Evolutionary conservation across 129 eudicot species (phyloP), one percentile per base, ranked within the genome.

Genomic region (Helianthus tuberosus): DNA sequence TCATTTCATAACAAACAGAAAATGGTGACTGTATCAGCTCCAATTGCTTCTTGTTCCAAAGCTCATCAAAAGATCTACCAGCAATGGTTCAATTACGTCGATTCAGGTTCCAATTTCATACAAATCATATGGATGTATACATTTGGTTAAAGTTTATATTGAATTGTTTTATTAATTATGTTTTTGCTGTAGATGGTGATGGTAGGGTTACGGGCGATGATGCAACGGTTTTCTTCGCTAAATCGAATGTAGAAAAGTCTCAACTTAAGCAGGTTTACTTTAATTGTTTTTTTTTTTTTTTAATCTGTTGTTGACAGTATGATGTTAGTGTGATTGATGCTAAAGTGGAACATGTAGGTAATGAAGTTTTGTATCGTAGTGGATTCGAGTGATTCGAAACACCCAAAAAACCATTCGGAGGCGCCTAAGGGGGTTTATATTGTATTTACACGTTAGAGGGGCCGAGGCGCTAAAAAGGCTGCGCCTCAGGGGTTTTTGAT

Each of bases 201-300:
- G 98, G 93, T 29, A 87, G 98, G 20, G 46, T 92, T 15, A 84
- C 91, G 5, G 96, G 96, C 35, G 87, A 80, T 47, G 96, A 92
- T 46, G 89, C 96, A 14, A 87, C 83, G 3, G 78, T 72, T 46
- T 92, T 92, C 49, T 87, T 92, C 41, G 80, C 82, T 15, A 77
- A 85, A 91, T 89, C 98, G 1, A 73, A 79, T 49, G 58, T 92
- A 20, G 82, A 89, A 7, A 84, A 85, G 44, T 75, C 89, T 23
- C 84, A 89, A 64, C 96, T 92, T 54, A 92, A 92, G 68, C 98
- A 92, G 96, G 96, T 36, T 39, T 27, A 32, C 23, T 71, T 54
- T 46, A 53, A 6, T 25, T 16, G 10, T 53, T 38, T 32, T 3
- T 15, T 41, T 32, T 3, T 15, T 41, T 32, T 57, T 32, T 72